phyloP scores from a whole-genome alignment of 2,329 filamentous ascomycete species.

The Bipolaris victoriae region DNA sequence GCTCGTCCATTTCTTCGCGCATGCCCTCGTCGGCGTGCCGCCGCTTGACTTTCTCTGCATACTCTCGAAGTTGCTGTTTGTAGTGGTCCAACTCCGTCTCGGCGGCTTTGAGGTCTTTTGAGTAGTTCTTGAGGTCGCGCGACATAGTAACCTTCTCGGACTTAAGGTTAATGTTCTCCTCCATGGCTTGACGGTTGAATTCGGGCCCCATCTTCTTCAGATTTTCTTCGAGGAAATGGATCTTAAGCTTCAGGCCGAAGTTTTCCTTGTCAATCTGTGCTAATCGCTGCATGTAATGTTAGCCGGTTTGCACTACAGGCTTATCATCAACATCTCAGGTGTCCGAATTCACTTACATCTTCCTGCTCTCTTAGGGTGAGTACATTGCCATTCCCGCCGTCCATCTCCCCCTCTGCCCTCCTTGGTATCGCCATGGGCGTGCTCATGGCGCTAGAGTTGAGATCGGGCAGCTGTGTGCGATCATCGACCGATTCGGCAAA shows the following conservation, averaged over 20 bases:
- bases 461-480: constrained; percentile 76
- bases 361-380: constrained; percentile 94
- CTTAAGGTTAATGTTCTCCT: constrained; percentile 96
- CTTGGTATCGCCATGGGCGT: constrained; percentile 78
- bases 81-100: constrained; percentile 88
- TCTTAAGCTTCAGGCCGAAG: constrained; percentile 95
- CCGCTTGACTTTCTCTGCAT: constrained; percentile 80
- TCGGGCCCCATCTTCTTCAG: constrained; percentile 85
- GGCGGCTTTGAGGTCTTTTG: constrained; percentile 80
- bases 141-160: constrained; percentile 90
- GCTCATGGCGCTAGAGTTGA: constrained; percentile 77
- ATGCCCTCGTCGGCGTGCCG: constrained; percentile 75
- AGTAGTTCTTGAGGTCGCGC: constrained; percentile 82
- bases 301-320: not conserved
- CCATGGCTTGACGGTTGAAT: constrained; percentile 85
- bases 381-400: constrained; percentile 87
- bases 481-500: constrained; percentile 63
- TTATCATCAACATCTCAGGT: not conserved
- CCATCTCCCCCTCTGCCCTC: constrained; percentile 65
- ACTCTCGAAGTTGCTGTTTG: constrained; percentile 77
- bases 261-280: constrained; percentile 98
- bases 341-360: constrained; percentile 62
- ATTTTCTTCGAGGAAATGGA: constrained; percentile 94
- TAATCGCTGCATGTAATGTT: constrained; percentile 64
- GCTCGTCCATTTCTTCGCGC: constrained; percentile 63